These are phyloP conservation scores for Stephanodiscus minutulus DNA, from an alignment of 108 stramenopile genomes.

Conservation along the genomic window DNA sequence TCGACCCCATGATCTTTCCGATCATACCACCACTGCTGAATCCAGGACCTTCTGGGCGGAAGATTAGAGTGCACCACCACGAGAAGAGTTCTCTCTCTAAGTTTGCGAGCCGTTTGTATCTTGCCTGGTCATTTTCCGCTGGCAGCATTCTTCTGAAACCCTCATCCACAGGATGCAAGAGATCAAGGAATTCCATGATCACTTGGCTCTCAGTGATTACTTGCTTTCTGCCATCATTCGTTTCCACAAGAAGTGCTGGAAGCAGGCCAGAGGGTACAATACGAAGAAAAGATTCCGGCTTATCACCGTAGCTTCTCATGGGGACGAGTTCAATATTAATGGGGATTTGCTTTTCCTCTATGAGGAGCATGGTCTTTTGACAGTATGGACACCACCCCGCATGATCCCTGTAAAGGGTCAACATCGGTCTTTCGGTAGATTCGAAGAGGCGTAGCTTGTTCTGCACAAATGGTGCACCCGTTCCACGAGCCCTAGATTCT, in stretches of 20 bases:
- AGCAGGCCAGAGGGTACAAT: slow-evolving; percentile 89
- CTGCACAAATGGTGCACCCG: slow-evolving; percentile 71
- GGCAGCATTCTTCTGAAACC: slow-evolving; percentile 85
- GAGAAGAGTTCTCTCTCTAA: slow-evolving; percentile 90
- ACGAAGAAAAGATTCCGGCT: slow-evolving; percentile 77
- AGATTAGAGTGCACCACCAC: slow-evolving; percentile 92
- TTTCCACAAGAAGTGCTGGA: slow-evolving; percentile 86
- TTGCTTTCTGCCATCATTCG: slow-evolving; percentile 59
- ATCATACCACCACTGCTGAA: slow-evolving; percentile 45
- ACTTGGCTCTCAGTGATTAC: slow-evolving; percentile 83
- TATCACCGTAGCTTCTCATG: slow-evolving; percentile 94
- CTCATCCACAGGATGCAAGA: slow-evolving; percentile 67
- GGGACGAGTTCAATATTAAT: slow-evolving; percentile 89
- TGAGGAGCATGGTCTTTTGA: slow-evolving; percentile 75
- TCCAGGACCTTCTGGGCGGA: slow-evolving; percentile 70
- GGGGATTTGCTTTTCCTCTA: slow-evolving; percentile 92
- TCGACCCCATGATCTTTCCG: slow-evolving; percentile 49
- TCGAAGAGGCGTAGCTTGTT: slow-evolving; percentile 73
- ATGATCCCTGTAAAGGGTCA: slow-evolving; percentile 81
- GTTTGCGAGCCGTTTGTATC: slow-evolving; percentile 65
- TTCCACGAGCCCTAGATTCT: slow-evolving; percentile 54
- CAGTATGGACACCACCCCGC: slow-evolving; percentile 71
- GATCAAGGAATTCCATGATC: slow-evolving; percentile 91
- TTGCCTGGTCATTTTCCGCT: slow-evolving; percentile 41
- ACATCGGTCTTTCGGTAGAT: slow-evolving; percentile 46